Evolutionary conservation across 2,329 filamentous ascomycete genomes (phyloP).

Genomic region (Emmonsia crescens): DNA sequence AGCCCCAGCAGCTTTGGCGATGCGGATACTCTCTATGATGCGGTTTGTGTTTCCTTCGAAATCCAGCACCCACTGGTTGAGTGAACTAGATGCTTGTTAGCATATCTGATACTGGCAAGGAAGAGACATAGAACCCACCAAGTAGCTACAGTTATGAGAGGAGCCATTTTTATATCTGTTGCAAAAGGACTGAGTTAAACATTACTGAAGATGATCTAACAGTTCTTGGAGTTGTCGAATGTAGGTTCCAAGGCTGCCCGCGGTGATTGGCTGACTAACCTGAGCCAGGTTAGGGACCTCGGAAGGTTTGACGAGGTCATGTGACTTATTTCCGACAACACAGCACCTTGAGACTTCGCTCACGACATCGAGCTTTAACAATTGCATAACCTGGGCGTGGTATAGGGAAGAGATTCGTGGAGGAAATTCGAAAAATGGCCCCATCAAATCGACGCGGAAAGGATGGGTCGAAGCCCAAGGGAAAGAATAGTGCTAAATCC

Average conservation of each 20-base stretch:
- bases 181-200: neutral
- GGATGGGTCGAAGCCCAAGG: neutral
- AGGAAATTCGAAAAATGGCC: neutral
- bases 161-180: neutral
- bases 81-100: slow-evolving; percentile 5
- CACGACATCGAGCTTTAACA: neutral
- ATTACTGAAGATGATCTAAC: neutral
- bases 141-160: slow-evolving; percentile 6
- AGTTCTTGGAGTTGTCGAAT: neutral
- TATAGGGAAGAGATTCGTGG: neutral
- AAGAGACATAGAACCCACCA: slow-evolving; percentile 1
- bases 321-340: neutral
- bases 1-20: slow-evolving; percentile 48
- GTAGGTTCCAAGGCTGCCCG: neutral
- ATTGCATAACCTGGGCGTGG: neutral
- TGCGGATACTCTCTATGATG: slow-evolving; percentile 51
- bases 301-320: neutral
- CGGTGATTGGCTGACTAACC: neutral
- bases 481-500: neutral
- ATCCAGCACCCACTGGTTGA: slow-evolving; percentile 38
- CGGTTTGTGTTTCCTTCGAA: slow-evolving; percentile 51
- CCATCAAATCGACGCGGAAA: neutral
- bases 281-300: too few species aligned
- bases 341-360: too few species aligned
- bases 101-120: neutral